Percentiles rank a stretch among this genome's conserved stretches.
Conservation (phyloP, 192 early-diverging fungal species). For the Coemansia aciculifera region DNA sequence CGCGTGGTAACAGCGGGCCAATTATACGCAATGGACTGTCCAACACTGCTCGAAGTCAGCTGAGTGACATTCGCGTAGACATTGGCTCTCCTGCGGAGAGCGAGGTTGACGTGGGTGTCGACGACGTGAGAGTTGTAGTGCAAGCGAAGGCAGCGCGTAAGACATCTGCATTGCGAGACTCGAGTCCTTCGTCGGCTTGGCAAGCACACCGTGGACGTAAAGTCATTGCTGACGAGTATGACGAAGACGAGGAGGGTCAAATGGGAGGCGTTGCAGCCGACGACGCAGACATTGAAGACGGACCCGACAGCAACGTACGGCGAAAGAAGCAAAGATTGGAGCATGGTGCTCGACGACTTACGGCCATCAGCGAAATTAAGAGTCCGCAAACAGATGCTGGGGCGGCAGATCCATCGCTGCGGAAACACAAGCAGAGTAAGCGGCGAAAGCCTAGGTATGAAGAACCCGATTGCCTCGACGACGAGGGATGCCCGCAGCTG, state of each 20-base stretch:
- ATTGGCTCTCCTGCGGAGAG: constrained; percentile 23
- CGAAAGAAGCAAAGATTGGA: constrained; percentile 1
- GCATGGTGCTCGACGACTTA: neutral
- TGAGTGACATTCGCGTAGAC: neutral
- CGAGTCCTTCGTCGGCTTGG: constrained; percentile 14
- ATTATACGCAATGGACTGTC: constrained; percentile 33
- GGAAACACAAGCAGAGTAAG: constrained; percentile 20
- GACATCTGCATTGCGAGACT: neutral
- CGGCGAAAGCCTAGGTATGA: constrained; percentile 38
- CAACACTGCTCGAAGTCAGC: neutral
- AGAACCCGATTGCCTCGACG: constrained; percentile 34
- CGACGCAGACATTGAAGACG: constrained; percentile 24
- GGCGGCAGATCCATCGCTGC: constrained; percentile 3
- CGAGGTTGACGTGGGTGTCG: constrained; percentile 40
- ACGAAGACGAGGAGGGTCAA: constrained; percentile 22
- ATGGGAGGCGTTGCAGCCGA: constrained; percentile 9
- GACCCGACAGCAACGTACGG: constrained; percentile 3
- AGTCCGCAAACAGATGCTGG: neutral
- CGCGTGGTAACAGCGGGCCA: constrained; percentile 17
- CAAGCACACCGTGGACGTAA: constrained; percentile 23
- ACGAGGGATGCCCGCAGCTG: constrained; percentile 38
- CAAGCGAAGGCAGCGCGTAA: neutral
- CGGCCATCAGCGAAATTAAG: neutral
- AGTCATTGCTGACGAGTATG: constrained; percentile 42
- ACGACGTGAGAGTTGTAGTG: constrained; percentile 1